Percentiles rank a stretch among this genome's conserved stretches.
These are phyloP conservation scores for Phytophthora pluvialis DNA, from an alignment of 352 stramenopile species.

Conservation along the genomic window DNA sequence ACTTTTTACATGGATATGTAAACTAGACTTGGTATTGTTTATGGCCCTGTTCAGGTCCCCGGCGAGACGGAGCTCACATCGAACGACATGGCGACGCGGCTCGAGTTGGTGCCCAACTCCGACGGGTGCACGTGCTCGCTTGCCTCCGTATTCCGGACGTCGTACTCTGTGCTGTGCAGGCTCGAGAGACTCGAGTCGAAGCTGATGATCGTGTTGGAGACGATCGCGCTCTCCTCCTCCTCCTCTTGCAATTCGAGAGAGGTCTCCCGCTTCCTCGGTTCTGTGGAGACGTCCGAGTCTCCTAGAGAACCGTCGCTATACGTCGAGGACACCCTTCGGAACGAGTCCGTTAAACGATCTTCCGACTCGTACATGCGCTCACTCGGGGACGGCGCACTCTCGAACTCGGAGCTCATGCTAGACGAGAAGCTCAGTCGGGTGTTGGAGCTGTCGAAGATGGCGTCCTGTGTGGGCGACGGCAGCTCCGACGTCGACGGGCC, in stretches of 20 bases:
- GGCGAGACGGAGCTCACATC: conserved; percentile 24
- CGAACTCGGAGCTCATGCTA: conserved; percentile 31
- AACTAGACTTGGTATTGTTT: conserved; percentile 14
- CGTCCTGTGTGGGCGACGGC: conserved; percentile 3
- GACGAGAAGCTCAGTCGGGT: conserved; percentile 41
- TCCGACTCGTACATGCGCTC: conserved; percentile 22
- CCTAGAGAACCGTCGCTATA: conserved; percentile 14
- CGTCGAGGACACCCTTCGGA: conserved; percentile 14
- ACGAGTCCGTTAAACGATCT: conserved; percentile 6
- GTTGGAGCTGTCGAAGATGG: conserved; percentile 32
- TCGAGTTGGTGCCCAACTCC: conserved; percentile 35
- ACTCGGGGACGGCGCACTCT: not conserved
- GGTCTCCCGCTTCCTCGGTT: not conserved
- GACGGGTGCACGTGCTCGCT: conserved; percentile 47
- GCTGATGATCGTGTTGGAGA: conserved; percentile 30
- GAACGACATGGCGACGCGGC: conserved; percentile 40
- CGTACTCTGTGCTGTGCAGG: conserved; percentile 30
- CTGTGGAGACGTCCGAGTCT: conserved; percentile 14
- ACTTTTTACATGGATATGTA: conserved; percentile 11
- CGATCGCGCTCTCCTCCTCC: not conserved
- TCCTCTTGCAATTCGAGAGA: not conserved
- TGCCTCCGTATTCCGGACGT: conserved; percentile 39
- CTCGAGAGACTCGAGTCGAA: conserved; percentile 39
- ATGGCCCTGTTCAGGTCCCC: conserved; percentile 1
- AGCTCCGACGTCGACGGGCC: conserved; percentile 8